Evolutionary conservation across 768 basidiomycete genomes (phyloP).

Genomic region (Infundibulicybe gibba): DNA sequence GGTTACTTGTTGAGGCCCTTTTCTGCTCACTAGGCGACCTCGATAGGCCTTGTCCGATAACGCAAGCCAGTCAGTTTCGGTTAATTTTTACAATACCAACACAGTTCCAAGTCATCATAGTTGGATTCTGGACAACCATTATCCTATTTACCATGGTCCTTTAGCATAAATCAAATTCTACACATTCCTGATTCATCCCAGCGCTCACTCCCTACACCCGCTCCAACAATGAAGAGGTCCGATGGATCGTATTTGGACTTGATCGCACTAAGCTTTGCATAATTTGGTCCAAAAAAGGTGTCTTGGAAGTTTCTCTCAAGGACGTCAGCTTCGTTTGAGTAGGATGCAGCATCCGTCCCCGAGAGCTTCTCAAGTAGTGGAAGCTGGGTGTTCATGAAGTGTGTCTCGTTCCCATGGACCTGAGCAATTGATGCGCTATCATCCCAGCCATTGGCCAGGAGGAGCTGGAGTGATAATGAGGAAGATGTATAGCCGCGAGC

Average conservation of each 20-base stretch:
- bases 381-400: too few relatives aligned
- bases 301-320: conserved; percentile 34
- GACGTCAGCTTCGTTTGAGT: conserved; percentile 18
- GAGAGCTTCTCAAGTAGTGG: too few relatives aligned
- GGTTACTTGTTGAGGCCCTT: too few relatives aligned
- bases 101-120: too few relatives aligned
- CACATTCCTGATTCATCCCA: conserved; percentile 29
- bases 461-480: conserved; percentile 5
- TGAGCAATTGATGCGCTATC: conserved; percentile 9
- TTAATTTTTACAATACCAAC: too few relatives aligned
- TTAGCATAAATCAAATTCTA: background rate
- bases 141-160: too few relatives aligned
- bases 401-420: too few relatives aligned
- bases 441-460: conserved; percentile 10
- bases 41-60: too few relatives aligned
- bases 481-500: background rate
- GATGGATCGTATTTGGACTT: conserved; percentile 43
- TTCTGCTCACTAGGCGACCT: too few relatives aligned
- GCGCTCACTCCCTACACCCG: conserved; percentile 47
- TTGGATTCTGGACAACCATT: too few relatives aligned
- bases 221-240: conserved; percentile 38
- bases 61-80: too few relatives aligned
- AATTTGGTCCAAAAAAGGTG: conserved; percentile 47
- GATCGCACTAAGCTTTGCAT: conserved; percentile 32
- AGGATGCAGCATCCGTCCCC: too few relatives aligned